Evolutionary conservation across 2,329 filamentous ascomycete species (phyloP).

Genomic region (Cladophialophora yegresii): DNA sequence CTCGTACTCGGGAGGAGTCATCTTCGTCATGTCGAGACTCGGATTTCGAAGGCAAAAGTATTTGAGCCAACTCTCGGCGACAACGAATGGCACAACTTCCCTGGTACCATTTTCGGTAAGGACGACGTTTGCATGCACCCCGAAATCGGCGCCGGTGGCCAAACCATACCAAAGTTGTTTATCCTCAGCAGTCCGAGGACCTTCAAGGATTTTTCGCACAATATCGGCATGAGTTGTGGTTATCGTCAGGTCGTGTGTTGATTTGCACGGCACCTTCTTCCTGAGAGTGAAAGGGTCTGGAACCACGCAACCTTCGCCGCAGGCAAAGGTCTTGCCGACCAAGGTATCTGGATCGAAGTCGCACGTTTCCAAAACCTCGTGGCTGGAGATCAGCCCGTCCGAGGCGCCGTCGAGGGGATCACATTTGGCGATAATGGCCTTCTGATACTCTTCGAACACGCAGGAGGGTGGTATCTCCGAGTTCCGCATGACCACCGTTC

Average conservation of each 20-base stretch:
- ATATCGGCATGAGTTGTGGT: constrained; percentile 16
- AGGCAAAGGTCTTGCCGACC: constrained; percentile 15
- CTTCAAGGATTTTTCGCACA: constrained; percentile 17
- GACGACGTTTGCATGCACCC: not conserved
- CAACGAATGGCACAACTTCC: constrained; percentile 7
- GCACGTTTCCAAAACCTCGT: constrained; percentile 22
- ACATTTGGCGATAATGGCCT: constrained; percentile 41
- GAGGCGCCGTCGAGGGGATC: constrained; percentile 37
- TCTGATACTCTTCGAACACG: constrained; percentile 43
- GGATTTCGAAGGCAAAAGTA: constrained; percentile 42
- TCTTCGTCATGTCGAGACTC: constrained; percentile 39
- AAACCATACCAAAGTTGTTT: constrained; percentile 20
- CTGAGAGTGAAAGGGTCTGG: constrained; percentile 1
- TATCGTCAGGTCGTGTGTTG: constrained; percentile 12
- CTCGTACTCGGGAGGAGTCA: constrained; percentile 40
- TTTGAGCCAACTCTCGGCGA: constrained; percentile 40
- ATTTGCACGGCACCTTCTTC: constrained; percentile 8
- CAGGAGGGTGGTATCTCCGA: constrained; percentile 36
- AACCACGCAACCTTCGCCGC: constrained; percentile 9
- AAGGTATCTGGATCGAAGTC: constrained; percentile 22
- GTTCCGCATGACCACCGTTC: constrained; percentile 37
- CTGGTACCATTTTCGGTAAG: constrained; percentile 9
- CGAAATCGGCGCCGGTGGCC: constrained; percentile 15
- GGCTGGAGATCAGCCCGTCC: constrained; percentile 37
- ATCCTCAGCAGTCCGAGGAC: constrained; percentile 9